Evolutionary conservation across 352 stramenopile genomes (phyloP).

Genomic region (Plasmopara halstedii): DNA sequence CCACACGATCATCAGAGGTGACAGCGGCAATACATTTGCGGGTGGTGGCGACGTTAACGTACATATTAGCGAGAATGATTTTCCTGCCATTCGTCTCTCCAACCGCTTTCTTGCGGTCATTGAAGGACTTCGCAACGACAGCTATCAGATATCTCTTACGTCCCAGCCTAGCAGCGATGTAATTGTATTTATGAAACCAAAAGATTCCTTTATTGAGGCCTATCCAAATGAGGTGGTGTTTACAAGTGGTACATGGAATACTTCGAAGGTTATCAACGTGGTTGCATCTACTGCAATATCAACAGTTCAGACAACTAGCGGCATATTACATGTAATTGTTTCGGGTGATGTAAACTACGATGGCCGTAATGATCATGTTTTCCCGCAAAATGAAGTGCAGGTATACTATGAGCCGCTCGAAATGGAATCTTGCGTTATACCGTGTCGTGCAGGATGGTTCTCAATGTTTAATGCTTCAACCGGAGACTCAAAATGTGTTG

Average conservation of each 20-base stretch:
- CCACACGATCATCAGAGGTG: constrained; percentile 28
- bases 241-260: constrained; percentile 28
- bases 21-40: constrained; percentile 29
- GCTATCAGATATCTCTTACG: constrained; percentile 40
- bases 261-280: constrained; percentile 27
- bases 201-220: constrained; percentile 21
- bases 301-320: constrained; percentile 4
- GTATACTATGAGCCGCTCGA: constrained; percentile 52
- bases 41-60: constrained; percentile 25
- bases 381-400: constrained; percentile 33
- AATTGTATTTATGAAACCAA: constrained; percentile 20
- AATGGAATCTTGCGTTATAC: constrained; percentile 34
- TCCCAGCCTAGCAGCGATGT: constrained; percentile 37
- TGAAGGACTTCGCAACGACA: constrained; percentile 37
- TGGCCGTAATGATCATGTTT: constrained; percentile 14
- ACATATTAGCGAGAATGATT: constrained; percentile 41
- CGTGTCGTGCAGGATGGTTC: constrained; percentile 51
- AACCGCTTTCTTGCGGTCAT: constrained; percentile 36
- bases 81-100: constrained; percentile 47
- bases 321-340: constrained; percentile 26
- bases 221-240: constrained; percentile 29
- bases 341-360: constrained; percentile 42
- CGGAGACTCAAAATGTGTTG: constrained; percentile 24
- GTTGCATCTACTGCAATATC: constrained; percentile 7
- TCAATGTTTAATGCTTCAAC: constrained; percentile 30